A percentile compares a stretch with the other conserved stretches of the same genome.
These are phyloP conservation scores for Phaeodactylum tricornutum DNA, from an alignment of 108 stramenopile genomes.

Conservation along the genomic window DNA sequence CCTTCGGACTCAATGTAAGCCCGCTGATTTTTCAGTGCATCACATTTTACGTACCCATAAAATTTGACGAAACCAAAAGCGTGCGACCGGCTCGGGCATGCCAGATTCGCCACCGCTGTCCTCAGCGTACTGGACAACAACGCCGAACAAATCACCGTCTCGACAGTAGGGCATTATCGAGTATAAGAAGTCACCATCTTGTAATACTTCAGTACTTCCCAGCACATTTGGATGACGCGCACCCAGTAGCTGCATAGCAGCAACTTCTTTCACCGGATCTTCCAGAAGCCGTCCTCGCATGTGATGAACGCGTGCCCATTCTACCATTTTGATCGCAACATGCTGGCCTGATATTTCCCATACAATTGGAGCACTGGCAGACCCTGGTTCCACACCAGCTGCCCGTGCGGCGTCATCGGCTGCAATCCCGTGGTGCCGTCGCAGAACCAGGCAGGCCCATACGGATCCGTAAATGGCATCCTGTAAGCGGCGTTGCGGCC, in stretches of 20 bases:
- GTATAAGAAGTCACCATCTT: constrained; percentile 78
- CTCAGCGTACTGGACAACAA: constrained; percentile 70
- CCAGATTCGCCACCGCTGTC: constrained; percentile 58
- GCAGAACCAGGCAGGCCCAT: constrained; percentile 64
- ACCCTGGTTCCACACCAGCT: constrained; percentile 66
- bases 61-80: constrained; percentile 86
- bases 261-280: constrained; percentile 88
- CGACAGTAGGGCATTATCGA: constrained; percentile 83
- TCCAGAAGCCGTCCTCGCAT: constrained; percentile 72
- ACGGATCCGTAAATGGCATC: constrained; percentile 83
- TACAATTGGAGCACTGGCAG: constrained; percentile 63
- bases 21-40: too few relatives aligned
- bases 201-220: constrained; percentile 67
- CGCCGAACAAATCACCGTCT: constrained; percentile 84
- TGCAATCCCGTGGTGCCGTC: constrained; percentile 57
- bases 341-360: constrained; percentile 70
- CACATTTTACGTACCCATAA: constrained; percentile 53
- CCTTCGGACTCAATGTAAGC: too few relatives aligned
- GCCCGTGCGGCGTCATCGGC: constrained; percentile 75
- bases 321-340: constrained; percentile 88
- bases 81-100: constrained; percentile 75
- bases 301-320: constrained; percentile 73
- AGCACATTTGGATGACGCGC: constrained; percentile 50
- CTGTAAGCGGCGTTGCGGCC: constrained; percentile 67
- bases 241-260: constrained; percentile 75